phyloP scores from a whole-genome alignment of 345 rosid species.

The Firmiana major region DNA sequence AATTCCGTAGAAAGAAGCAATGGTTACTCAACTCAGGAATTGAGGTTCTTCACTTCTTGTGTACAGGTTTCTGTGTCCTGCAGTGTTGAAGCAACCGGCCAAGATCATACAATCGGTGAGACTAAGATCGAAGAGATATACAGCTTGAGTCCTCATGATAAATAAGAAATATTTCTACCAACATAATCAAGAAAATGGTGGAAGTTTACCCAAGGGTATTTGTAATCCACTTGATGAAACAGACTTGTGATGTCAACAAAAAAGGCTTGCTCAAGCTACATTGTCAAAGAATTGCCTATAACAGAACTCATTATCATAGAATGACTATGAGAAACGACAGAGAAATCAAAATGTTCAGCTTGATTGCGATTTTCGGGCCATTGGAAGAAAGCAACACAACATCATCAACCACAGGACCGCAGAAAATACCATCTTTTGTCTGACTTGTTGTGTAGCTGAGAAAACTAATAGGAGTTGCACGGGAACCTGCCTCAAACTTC shows the following conservation, averaged over 20 bases:
- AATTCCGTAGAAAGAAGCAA: too few relatives aligned
- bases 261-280: background rate
- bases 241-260: background rate
- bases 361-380: slow-evolving; percentile 27
- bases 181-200: background rate
- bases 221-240: background rate
- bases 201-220: background rate
- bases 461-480: slow-evolving; percentile 41
- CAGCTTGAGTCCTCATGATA: background rate
- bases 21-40: too few relatives aligned
- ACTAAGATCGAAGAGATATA: too few relatives aligned
- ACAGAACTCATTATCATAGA: slow-evolving; percentile 18
- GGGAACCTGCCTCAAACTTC: slow-evolving; percentile 40
- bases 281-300: background rate
- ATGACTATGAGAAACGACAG: slow-evolving; percentile 26
- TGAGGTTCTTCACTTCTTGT: too few relatives aligned
- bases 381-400: slow-evolving; percentile 38
- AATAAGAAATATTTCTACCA: too few relatives aligned
- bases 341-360: slow-evolving; percentile 27
- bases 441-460: slow-evolving; percentile 36
- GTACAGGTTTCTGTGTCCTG: background rate
- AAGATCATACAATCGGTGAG: background rate
- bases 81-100: background rate
- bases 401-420: slow-evolving; percentile 62
- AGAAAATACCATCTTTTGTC: slow-evolving; percentile 44